Evolutionary conservation across 2,329 filamentous ascomycete genomes (phyloP).

Genomic region (Xylariaceae sp.): DNA sequence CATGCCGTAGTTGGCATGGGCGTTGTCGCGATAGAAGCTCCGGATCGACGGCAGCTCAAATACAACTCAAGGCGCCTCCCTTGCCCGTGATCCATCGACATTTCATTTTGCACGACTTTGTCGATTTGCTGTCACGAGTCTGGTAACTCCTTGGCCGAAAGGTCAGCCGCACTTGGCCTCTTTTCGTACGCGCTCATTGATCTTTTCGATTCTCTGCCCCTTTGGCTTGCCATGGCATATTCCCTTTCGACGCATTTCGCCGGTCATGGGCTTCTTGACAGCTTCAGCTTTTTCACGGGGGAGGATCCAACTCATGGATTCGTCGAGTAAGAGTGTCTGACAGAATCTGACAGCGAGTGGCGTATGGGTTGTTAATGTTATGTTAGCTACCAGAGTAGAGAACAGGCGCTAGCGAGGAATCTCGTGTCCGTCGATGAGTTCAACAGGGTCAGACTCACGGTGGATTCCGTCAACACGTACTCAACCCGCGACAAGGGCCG

Average conservation of each 20-base stretch:
- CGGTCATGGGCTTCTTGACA: slow-evolving; percentile 33
- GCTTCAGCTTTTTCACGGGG: slow-evolving; percentile 49
- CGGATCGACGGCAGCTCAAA: too few relatives aligned
- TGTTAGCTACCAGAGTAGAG: slow-evolving; percentile 42
- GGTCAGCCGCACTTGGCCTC: slow-evolving; percentile 16
- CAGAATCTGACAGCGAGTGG: slow-evolving; percentile 24
- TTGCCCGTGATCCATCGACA: not conserved
- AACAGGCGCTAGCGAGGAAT: slow-evolving; percentile 38
- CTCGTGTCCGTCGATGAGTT: slow-evolving; percentile 42
- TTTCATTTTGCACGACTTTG: too few relatives aligned
- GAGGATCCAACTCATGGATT: slow-evolving; percentile 63
- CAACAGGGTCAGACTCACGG: slow-evolving; percentile 44
- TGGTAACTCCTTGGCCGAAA: slow-evolving; percentile 24
- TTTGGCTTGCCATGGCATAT: slow-evolving; percentile 27
- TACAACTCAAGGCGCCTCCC: too few relatives aligned
- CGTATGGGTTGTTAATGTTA: not conserved
- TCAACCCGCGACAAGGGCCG: slow-evolving; percentile 38
- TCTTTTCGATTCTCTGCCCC: not conserved
- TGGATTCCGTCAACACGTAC: slow-evolving; percentile 41
- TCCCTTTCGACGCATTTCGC: slow-evolving; percentile 32
- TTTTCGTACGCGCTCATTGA: slow-evolving; percentile 29
- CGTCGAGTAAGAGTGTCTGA: slow-evolving; percentile 55
- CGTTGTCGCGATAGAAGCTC: too few relatives aligned
- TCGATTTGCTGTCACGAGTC: slow-evolving; percentile 12
- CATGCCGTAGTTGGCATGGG: too few relatives aligned